Percentiles rank a stretch among this genome's conserved stretches.
phyloP scores from a whole-genome alignment of 805 yeast species.

The Candida andamanensis region DNA sequence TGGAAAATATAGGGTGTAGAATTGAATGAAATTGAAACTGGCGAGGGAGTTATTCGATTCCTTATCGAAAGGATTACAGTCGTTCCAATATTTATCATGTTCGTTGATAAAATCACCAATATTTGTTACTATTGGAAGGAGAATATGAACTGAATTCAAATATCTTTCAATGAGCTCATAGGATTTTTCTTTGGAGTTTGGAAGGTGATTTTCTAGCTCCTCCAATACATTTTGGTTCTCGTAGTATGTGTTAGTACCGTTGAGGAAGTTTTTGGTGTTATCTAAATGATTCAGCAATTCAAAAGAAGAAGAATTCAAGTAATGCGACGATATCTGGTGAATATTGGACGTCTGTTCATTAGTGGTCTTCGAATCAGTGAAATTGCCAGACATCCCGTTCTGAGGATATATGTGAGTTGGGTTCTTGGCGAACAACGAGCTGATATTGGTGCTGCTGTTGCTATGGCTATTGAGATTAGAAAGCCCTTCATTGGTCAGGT shows the following conservation, averaged over 20 bases:
- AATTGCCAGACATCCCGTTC: neutral
- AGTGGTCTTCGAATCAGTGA: neutral
- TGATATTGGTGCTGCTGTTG: conserved; percentile 9
- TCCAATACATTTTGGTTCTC: conserved; percentile 28
- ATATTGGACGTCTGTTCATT: neutral
- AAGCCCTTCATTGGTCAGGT: neutral
- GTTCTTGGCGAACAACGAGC: conserved; percentile 11
- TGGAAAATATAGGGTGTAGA: conserved; percentile 47
- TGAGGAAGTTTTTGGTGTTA: conserved; percentile 17
- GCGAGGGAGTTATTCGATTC: conserved; percentile 13
- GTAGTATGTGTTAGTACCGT: conserved; percentile 36
- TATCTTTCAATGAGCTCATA: conserved; percentile 45
- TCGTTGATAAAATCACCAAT: conserved; percentile 37
- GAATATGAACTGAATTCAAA: conserved; percentile 48
- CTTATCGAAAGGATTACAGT: conserved; percentile 15
- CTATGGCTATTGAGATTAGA: conserved; percentile 6
- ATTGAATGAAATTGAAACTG: conserved; percentile 37
- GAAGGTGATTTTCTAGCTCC: conserved; percentile 41
- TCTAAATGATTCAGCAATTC: conserved; percentile 7
- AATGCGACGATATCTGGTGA: conserved; percentile 1
- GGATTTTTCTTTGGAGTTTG: conserved; percentile 38
- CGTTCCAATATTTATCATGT: conserved; percentile 48
- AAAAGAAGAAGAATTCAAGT: conserved; percentile 4
- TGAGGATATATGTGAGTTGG: conserved; percentile 11
- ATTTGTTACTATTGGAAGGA: conserved; percentile 49